Evolutionary conservation across 1,284 basidiomycete species (phyloP).

Genomic region (Cryptococcus amylolentus): DNA sequence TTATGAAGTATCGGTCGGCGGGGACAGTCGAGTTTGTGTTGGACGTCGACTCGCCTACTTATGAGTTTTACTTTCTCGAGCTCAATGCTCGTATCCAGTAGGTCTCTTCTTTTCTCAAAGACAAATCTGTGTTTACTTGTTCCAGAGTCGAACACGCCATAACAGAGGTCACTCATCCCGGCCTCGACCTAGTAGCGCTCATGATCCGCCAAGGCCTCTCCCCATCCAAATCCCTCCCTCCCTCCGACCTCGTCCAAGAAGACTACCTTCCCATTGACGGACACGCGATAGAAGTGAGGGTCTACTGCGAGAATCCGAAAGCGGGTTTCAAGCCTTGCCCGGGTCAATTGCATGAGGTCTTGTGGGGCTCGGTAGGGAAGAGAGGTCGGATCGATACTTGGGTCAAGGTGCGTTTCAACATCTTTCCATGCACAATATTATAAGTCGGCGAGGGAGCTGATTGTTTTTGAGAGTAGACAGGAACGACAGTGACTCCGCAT

Average conservation of each 20-base stretch:
- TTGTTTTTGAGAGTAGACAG: slow-evolving; percentile 20
- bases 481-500: slow-evolving; percentile 54
- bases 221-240: slow-evolving; percentile 36
- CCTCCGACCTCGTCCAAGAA: slow-evolving; percentile 41
- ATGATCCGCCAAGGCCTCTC: slow-evolving; percentile 52
- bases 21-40: slow-evolving; percentile 69
- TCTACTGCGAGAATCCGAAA: slow-evolving; percentile 64
- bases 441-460: not conserved
- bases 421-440: not conserved
- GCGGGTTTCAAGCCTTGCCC: slow-evolving; percentile 61
- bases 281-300: slow-evolving; percentile 59
- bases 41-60: slow-evolving; percentile 52
- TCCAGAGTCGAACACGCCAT: slow-evolving; percentile 61
- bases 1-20: slow-evolving; percentile 60
- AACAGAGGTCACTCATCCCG: slow-evolving; percentile 59
- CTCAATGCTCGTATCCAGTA: slow-evolving; percentile 69
- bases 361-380: slow-evolving; percentile 44
- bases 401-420: slow-evolving; percentile 15
- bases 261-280: slow-evolving; percentile 25
- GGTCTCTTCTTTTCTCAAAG: slow-evolving; percentile 2
- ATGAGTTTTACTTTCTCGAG: slow-evolving; percentile 63
- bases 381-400: slow-evolving; percentile 34
- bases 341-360: slow-evolving; percentile 59
- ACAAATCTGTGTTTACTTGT: not conserved
- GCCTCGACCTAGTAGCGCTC: slow-evolving; percentile 62